A percentile compares a stretch with the other conserved stretches of the same genome.
These are phyloP conservation scores for Phialophora expanda DNA, from an alignment of 2,329 filamentous ascomycete genomes.

Conservation along the genomic window DNA sequence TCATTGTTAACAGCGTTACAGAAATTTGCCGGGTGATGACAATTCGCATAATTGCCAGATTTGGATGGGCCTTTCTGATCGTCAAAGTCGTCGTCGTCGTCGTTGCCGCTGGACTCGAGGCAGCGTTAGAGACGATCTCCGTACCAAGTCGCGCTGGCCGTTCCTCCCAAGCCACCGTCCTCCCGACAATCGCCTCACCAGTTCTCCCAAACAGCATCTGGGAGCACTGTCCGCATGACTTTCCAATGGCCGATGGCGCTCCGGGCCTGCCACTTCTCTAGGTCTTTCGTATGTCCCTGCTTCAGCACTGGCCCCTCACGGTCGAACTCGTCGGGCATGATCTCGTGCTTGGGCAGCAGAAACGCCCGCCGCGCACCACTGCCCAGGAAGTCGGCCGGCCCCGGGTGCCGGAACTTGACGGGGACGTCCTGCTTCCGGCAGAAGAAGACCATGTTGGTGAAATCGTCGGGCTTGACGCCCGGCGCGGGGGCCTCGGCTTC, in stretches of 20 bases:
- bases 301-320: slow-evolving; percentile 61
- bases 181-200: slow-evolving; percentile 65
- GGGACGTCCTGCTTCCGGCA: slow-evolving; percentile 68
- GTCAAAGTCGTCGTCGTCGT: no score
- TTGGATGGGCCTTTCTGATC: no score
- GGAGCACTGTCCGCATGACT: slow-evolving; percentile 86
- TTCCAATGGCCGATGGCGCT: slow-evolving; percentile 86
- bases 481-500: slow-evolving; percentile 65
- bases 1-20: no score
- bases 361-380: slow-evolving; percentile 73
- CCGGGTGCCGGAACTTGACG: slow-evolving; percentile 71
- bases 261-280: slow-evolving; percentile 73
- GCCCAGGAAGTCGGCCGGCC: slow-evolving; percentile 69
- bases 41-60: no score
- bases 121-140: not conserved
- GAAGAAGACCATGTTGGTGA: slow-evolving; percentile 96
- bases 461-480: slow-evolving; percentile 63
- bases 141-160: not conserved
- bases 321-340: slow-evolving; percentile 56
- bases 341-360: slow-evolving; percentile 74
- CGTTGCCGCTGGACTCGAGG: no score
- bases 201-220: slow-evolving; percentile 78
- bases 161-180: no score
- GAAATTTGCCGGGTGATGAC: no score
- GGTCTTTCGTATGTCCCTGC: slow-evolving; percentile 66